Base-by-base conservation (phyloP, 2,329 filamentous ascomycete genomes). In the Colletotrichum sp. region DNA sequence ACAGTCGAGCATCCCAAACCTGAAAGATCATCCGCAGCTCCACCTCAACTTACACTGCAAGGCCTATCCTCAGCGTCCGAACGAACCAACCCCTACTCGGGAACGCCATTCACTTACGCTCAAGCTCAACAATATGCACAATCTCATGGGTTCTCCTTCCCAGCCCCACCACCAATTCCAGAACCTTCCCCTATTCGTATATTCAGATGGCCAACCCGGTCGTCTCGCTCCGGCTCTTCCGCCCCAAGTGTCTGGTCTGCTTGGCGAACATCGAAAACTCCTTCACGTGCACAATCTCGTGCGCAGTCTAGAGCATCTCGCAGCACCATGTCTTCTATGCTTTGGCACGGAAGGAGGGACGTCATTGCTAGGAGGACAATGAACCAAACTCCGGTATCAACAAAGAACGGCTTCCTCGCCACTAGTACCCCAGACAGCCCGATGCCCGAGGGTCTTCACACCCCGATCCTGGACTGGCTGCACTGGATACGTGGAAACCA, bases 181-280 rank as follows among this genome's bases (percentile, higher is more conserved):
- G 36, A 73, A 15, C 70, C 70, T 6, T 75, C 73, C 6, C 73
- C 73, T 15, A 77, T 77, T 28, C 66, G 72, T 4, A 77, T 77
- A 25, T 77, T 77, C 30, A 62, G 75, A 15, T 77, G 75, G 75
- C 75, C 75, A 13, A 77, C 75, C 3, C 72, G 72, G 8, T 75
- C 75, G 6, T 75, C 75, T 6, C 61, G 67, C 27, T 75, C 67
- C 10, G 72, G 28, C 2, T 34, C 48, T 8, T 71, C 71, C 12
- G 58, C 58, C 2, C 55, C 58, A 10, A 77, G 67, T 48, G 39
- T 36, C 25, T 39, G 65, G 25, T 60, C 64, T 2, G 60, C 34
- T 5, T 30, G 61, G 5, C 62, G 67, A 28, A 48, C 66, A 9
- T 43, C 62, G 30, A 75, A 72, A 9, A 13, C 43, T 9, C 5